Base-by-base conservation (phyloP, 2,329 filamentous ascomycete genomes). In the Grosmannia serpens region DNA sequence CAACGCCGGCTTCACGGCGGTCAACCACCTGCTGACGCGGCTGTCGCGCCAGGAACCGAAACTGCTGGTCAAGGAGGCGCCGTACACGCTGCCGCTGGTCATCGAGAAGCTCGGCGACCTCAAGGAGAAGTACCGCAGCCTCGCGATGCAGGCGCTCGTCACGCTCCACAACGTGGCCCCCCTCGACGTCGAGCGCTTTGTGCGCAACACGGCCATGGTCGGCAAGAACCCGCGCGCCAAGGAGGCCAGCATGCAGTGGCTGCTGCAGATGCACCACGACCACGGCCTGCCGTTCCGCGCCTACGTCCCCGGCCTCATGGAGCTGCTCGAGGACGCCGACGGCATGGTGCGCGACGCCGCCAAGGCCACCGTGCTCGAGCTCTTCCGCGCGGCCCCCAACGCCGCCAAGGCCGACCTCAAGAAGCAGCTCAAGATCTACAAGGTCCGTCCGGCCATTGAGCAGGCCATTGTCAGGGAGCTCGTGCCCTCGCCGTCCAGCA, bases 281-380 rank as follows among this genome's bases (percentile, higher is more conserved):
- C 82, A 91, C 60, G 84, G 83, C 46, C 76, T 96, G 63, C 85
- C 86, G 44, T 96, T 96, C 73, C 87, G 89, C 62, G 77, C 76
- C 66, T 96, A 95, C 69, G 91, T 95, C 1, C 87, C 89, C 3
- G 80, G 81, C 13, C 78, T 96, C 47, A 92, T 96, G 74, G 86
- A 89, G 58, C 81, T 94, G 64, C 80, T 96, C 49, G 92, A 96
- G 72, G 91, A 96, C 70, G 88, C 91, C 11, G 92, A 96, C 70
- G 87, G 88, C 55, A 86, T 84, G 71, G 91, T 96, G 63, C 84
- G 92, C 69, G 91, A 96, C 67, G 81, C 83, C 44, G 90, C 91
- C 62, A 95, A 94, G 74, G 77, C 77, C 58, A 87, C 89, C 1
- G 85, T 96, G 54, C 88, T 96, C 60, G 88, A 94, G 63, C 80